Conservation (phyloP, 805 yeast genomes). For the Dipodascus geniculatus region DNA sequence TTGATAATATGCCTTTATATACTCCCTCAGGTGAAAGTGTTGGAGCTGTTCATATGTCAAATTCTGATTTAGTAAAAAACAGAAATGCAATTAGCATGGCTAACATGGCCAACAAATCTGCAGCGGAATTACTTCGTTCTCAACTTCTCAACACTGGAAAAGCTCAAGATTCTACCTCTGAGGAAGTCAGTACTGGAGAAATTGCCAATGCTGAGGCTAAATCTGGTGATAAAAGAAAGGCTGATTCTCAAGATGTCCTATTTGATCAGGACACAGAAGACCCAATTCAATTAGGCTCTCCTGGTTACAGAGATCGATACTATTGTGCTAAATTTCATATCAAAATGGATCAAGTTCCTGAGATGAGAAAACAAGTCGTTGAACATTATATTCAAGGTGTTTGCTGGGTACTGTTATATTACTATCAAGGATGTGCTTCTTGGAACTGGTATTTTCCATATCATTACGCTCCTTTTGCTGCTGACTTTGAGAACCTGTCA, state of each 20-base stretch:
- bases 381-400: conserved; percentile 82
- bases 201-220: conserved; percentile 9
- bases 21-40: conserved; percentile 65
- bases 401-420: conserved; percentile 90
- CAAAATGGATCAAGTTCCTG: conserved; percentile 36
- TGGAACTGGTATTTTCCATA: conserved; percentile 98
- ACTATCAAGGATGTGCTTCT: conserved; percentile 95
- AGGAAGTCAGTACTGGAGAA: conserved; percentile 10
- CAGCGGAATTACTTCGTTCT: conserved; percentile 48
- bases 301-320: conserved; percentile 78
- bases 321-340: conserved; percentile 64
- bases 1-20: conserved; percentile 62
- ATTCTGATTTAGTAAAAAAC: conserved; percentile 58
- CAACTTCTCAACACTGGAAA: conserved; percentile 17
- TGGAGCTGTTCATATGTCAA: conserved; percentile 52
- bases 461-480: conserved; percentile 96
- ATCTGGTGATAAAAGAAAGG: conserved; percentile 13
- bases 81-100: conserved; percentile 55
- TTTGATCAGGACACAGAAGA: conserved; percentile 35
- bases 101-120: conserved; percentile 55
- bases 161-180: conserved; percentile 7
- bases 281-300: conserved; percentile 63
- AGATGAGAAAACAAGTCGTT: conserved; percentile 47
- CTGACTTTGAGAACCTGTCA: conserved; percentile 55
- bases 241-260: conserved; percentile 15